Evolutionary conservation across 495 filamentous ascomycete genomes (phyloP).

Genomic region (Neurospora sp.): DNA sequence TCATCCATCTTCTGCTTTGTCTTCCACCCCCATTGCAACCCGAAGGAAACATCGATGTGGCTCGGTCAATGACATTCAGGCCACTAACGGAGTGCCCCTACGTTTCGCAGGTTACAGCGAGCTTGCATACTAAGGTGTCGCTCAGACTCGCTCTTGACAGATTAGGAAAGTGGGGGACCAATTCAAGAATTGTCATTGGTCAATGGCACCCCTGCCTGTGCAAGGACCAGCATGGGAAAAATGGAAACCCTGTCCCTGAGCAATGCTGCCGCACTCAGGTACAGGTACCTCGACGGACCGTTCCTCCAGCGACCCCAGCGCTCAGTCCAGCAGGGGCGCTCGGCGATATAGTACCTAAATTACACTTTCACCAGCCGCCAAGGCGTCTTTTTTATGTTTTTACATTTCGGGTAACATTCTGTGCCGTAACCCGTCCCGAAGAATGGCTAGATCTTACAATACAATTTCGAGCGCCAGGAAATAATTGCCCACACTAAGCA

Average conservation of each 20-base stretch:
- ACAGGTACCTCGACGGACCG: too few relatives aligned
- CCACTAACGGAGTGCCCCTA: not conserved
- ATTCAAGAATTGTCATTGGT: not conserved
- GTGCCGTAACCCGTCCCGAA: not conserved
- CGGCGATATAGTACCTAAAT: too few relatives aligned
- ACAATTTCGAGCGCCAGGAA: not conserved
- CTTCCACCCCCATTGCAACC: not conserved
- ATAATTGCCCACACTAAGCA: not conserved
- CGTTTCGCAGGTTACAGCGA: not conserved
- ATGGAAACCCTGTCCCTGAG: not conserved
- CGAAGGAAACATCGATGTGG: too few relatives aligned
- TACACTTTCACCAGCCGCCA: too few relatives aligned
- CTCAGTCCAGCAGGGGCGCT: too few relatives aligned
- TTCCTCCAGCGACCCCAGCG: too few relatives aligned
- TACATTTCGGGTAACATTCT: not conserved
- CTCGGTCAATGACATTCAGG: not conserved
- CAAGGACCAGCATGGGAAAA: too few relatives aligned
- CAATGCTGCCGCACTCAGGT: not conserved
- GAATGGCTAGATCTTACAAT: not conserved
- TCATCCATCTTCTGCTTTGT: too few relatives aligned
- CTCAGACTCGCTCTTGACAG: not conserved
- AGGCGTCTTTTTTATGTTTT: fast-evolving
- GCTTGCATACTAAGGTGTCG: not conserved
- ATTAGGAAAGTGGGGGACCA: not conserved
- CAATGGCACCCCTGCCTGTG: not conserved